Conservation (phyloP, 2,329 filamentous ascomycete genomes). For the Thielaviopsis ethacetica region DNA sequence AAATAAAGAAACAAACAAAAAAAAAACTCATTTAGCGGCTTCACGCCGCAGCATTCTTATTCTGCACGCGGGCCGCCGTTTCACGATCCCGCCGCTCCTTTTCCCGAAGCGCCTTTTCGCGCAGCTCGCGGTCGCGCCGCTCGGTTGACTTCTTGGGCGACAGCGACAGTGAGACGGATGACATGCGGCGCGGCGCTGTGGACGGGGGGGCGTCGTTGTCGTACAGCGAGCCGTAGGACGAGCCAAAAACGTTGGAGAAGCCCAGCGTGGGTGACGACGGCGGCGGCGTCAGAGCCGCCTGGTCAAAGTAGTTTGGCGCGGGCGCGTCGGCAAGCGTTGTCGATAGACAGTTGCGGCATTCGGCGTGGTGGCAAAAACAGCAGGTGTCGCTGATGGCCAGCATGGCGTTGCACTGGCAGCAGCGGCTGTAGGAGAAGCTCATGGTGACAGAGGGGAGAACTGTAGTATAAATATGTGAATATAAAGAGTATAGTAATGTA, state of each 20-base stretch:
- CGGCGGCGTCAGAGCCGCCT: slow-evolving; percentile 4
- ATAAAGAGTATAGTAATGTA: too few species aligned
- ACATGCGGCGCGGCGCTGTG: slow-evolving; percentile 1
- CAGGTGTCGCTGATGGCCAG: slow-evolving; percentile 41
- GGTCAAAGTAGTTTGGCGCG: slow-evolving; percentile 8
- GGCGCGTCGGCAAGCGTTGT: slow-evolving; percentile 5
- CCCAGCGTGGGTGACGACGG: background rate
- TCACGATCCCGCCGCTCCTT: slow-evolving; percentile 2
- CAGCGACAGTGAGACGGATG: background rate
- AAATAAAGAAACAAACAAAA: background rate
- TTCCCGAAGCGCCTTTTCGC: slow-evolving; percentile 4
- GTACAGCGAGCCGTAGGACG: slow-evolving; percentile 1
- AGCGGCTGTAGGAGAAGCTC: slow-evolving; percentile 28
- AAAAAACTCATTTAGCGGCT: background rate
- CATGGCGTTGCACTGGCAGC: slow-evolving; percentile 38
- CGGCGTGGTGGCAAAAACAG: slow-evolving; percentile 31
- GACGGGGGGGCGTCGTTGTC: background rate
- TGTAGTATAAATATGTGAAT: too few species aligned
- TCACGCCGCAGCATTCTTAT: background rate
- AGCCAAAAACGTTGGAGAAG: slow-evolving; percentile 14
- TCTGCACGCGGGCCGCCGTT: background rate
- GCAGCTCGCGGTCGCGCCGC: slow-evolving; percentile 1
- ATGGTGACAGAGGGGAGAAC: background rate
- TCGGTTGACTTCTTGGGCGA: background rate
- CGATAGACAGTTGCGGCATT: slow-evolving; percentile 29